A percentile compares a stretch with the other conserved stretches of the same genome.
phyloP scores from a whole-genome alignment of 2,329 filamentous ascomycete species.

The Aspergillus flavus region DNA sequence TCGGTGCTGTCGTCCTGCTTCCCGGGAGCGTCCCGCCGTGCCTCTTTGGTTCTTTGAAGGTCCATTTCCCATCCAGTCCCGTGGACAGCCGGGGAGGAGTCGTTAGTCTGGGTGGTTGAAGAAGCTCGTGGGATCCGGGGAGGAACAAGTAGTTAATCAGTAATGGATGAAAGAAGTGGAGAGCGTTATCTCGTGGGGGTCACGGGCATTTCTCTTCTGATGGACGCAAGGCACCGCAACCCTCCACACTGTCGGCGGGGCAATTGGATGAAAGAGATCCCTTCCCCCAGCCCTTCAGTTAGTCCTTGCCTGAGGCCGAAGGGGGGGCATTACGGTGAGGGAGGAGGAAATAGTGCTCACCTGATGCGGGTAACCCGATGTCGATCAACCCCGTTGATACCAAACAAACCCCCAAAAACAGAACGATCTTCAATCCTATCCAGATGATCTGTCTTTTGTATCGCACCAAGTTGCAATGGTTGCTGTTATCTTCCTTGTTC shows the following conservation, averaged over 20 bases:
- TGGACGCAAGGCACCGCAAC: constrained; percentile 27
- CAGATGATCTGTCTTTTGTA: neutral
- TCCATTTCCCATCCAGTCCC: constrained; percentile 36
- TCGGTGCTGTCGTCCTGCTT: constrained; percentile 42
- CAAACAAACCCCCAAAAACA: neutral
- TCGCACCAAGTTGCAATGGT: neutral
- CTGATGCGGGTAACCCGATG: constrained; percentile 22
- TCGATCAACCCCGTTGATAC: constrained; percentile 14
- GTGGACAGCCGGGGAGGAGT: neutral
- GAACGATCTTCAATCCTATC: neutral
- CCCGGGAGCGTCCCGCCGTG: constrained; percentile 33
- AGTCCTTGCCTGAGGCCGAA: constrained; percentile 25
- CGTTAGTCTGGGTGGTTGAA: neutral
- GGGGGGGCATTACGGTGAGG: constrained; percentile 19
- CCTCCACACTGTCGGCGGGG: constrained; percentile 21
- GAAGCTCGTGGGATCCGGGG: constrained; percentile 1
- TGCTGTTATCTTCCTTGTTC: neutral
- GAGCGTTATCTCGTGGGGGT: constrained; percentile 17
- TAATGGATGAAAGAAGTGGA: constrained; percentile 1
- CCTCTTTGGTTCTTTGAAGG: constrained; percentile 45
- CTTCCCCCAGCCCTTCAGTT: constrained; percentile 23
- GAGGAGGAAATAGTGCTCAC: constrained; percentile 21
- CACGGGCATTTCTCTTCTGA: constrained; percentile 25
- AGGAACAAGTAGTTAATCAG: constrained; percentile 6
- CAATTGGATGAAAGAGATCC: constrained; percentile 18